Evolutionary conservation across 108 stramenopile species (phyloP), one percentile per base, ranked within the genome.

Genomic region (Nannochloropsis gaditana): DNA sequence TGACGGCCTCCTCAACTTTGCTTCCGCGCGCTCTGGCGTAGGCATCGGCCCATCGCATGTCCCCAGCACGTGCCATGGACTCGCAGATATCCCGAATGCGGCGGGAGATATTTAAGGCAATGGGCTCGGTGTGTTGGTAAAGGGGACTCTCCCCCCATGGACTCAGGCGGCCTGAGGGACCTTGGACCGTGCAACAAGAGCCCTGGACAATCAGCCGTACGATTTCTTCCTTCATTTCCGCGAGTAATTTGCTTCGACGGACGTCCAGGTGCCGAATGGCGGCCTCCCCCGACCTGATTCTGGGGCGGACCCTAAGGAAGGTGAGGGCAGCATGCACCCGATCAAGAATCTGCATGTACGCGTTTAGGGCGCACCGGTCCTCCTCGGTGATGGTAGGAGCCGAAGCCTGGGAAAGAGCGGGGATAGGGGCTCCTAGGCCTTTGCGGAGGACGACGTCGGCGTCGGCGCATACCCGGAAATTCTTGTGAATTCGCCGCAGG

Each of bases 21-120:
- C 59, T n/a, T 73, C 59, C n/a, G 59, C 59, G 59, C n/a, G 59
- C 59, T n/a, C n/a, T 73, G 15, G n/a, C 59, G 59, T 73, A 73
- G 3, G 59, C 59, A 73, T 73, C 59, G 19, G n/a, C n/a, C 59
- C 59, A 73, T n/a, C 59, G 19, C n/a, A 15, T n/a, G n/a, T n/a
- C n/a, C 59, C 59, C 59, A 15, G 59, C n/a, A 15, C 59, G 15
- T n/a, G n/a, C n/a, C 59, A 73, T 73, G 19, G 59, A n/a, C 59
- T 73, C 59, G 8, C 59, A 73, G 19, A 73, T n/a, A 15, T n/a
- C 59, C 59, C n/a, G 15, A 3, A 73, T n/a, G 19, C 59, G 15
- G 19, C 59, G 15, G 19, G 59, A 15, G 19, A 73, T n/a, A 3
- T 15, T n/a, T n/a, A 73, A 6, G 59, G 19, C 59, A 3, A 73